A percentile compares a stretch with the other conserved stretches of the same genome.
Conservation (phyloP, 2,329 filamentous ascomycete species). For the Madurella mycetomatis region DNA sequence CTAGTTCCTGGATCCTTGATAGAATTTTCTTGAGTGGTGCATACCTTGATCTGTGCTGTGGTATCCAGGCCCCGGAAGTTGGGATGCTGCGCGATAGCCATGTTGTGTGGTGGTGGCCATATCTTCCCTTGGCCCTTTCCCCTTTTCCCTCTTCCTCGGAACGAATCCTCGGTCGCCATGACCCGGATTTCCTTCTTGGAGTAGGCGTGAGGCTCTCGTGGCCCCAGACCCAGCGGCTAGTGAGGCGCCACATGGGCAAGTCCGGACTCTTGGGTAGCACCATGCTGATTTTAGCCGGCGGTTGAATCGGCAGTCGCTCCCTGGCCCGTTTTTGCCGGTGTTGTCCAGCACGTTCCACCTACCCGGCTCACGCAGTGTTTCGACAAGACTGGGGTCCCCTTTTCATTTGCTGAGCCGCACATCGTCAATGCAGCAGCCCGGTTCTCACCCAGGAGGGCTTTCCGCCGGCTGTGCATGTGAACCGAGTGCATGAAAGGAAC, state of each 20-base stretch:
- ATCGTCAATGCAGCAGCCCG: too few species aligned
- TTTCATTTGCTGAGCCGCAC: not conserved
- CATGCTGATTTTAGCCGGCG: constrained; percentile 22
- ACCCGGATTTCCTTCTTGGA: constrained; percentile 2
- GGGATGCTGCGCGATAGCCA: not conserved
- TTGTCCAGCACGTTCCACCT: not conserved
- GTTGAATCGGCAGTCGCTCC: constrained; percentile 21
- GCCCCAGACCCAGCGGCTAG: not conserved
- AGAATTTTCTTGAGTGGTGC: not conserved
- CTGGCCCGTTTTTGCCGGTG: constrained; percentile 10
- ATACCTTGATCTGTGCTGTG: not conserved
- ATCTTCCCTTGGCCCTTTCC: not conserved
- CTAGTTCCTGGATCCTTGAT: too few species aligned
- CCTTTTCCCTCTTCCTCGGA: not conserved
- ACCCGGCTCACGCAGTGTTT: constrained; percentile 5
- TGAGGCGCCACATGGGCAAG: not conserved
- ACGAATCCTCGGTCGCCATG: not conserved
- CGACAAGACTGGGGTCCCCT: constrained; percentile 8
- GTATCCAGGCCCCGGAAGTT: not conserved
- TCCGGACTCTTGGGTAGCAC: constrained; percentile 12
- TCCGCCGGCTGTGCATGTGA: too few species aligned
- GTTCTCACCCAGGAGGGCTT: too few species aligned
- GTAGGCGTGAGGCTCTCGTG: not conserved
- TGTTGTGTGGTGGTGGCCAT: not conserved
- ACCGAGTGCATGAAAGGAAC: too few species aligned